Evolutionary conservation across 192 early-diverging fungal genomes (phyloP).

Genomic region (Rhizophagus sp.): DNA sequence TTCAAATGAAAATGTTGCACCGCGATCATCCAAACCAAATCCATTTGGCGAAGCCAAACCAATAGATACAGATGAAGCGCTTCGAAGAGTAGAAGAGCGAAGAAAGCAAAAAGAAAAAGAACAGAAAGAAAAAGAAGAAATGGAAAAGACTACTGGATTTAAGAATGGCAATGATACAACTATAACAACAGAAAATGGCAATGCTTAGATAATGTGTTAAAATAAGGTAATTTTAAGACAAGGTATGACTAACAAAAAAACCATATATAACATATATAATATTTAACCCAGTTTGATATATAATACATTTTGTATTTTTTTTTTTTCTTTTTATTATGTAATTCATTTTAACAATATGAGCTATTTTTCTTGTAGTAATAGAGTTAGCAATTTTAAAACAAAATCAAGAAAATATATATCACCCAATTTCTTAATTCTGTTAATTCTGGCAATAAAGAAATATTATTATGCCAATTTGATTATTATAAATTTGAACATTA

Average conservation of each 20-base stretch:
- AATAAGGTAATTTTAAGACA: not conserved
- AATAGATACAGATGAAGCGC: slow-evolving; percentile 56
- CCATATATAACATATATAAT: not conserved
- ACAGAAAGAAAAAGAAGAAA: slow-evolving; percentile 41
- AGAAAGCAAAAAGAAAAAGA: slow-evolving; percentile 48
- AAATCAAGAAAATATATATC: not conserved
- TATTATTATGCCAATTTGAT: not conserved
- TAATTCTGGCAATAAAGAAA: slow-evolving; percentile 22
- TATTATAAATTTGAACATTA: not conserved
- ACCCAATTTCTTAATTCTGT: slow-evolving; percentile 21
- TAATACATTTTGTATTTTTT: slow-evolving; percentile 11
- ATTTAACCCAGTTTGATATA: not conserved
- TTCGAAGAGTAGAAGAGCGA: slow-evolving; percentile 58
- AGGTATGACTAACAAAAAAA: not conserved
- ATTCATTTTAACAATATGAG: slow-evolving; percentile 12
- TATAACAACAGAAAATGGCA: slow-evolving; percentile 14
- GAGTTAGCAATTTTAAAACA: slow-evolving; percentile 9
- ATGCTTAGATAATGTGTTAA: not conserved
- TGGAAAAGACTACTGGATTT: not conserved
- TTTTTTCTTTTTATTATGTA: slow-evolving; percentile 13
- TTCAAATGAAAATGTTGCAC: not conserved
- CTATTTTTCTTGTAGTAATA: slow-evolving; percentile 19
- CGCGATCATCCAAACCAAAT: slow-evolving; percentile 44
- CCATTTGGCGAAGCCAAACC: slow-evolving; percentile 68
- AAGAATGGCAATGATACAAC: not conserved